Percentiles rank a stretch among this genome's conserved stretches.
Evolutionary conservation across 2,329 filamentous ascomycete genomes (phyloP).

Genomic region (Pestalotiopsis sp.): DNA sequence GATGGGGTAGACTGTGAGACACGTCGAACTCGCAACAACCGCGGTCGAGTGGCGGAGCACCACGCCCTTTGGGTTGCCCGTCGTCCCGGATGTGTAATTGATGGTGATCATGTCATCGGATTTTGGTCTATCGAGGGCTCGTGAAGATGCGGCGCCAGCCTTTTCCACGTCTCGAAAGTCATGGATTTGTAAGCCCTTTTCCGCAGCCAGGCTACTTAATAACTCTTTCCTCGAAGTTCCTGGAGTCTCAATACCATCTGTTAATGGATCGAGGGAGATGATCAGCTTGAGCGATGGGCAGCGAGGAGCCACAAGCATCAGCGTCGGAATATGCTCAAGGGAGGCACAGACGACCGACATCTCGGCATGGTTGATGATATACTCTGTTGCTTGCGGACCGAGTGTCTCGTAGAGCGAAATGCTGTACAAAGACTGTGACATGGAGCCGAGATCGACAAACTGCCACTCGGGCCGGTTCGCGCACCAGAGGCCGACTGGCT

Average conservation of each 20-base stretch:
- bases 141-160: neutral
- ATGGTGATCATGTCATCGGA: neutral
- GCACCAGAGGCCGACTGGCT: neutral
- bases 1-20: neutral
- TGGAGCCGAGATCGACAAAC: neutral
- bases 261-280: neutral
- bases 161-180: neutral
- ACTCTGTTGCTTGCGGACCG: neutral
- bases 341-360: neutral
- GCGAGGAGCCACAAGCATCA: neutral
- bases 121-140: neutral
- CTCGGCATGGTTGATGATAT: neutral
- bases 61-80: conserved; percentile 16
- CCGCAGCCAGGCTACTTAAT: neutral
- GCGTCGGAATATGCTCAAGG: neutral
- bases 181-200: neutral
- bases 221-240: neutral
- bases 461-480: conserved; percentile 1
- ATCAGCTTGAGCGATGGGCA: conserved; percentile 1
- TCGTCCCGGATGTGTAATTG: conserved; percentile 18
- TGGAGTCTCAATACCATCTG: neutral
- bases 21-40: neutral
- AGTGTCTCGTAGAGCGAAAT: conserved; percentile 1
- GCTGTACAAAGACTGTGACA: neutral
- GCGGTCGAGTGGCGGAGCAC: neutral